These are phyloP conservation scores for Dioscorea alata DNA, from an alignment of 106 monocot species.

Conservation along the genomic window DNA sequence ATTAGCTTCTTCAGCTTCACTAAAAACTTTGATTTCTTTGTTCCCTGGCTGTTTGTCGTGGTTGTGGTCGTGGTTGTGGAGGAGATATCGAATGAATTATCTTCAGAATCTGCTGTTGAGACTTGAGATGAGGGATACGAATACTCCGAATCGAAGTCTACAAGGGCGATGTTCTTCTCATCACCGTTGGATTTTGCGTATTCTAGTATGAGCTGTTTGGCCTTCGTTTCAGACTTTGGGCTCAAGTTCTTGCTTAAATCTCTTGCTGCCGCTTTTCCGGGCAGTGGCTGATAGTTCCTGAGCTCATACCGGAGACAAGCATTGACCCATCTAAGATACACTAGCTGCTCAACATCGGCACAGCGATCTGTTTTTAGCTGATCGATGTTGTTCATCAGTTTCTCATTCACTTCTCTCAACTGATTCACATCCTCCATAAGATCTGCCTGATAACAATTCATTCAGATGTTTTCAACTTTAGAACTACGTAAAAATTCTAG, in stretches of 20 bases:
- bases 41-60: conserved; percentile 11
- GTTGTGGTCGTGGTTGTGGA: conserved; percentile 5
- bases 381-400: conserved; percentile 46
- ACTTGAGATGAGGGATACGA: conserved; percentile 32
- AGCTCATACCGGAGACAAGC: conserved; percentile 82
- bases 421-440: conserved; percentile 28
- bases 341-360: conserved; percentile 62
- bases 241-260: conserved; percentile 59
- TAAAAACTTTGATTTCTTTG: conserved; percentile 48
- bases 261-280: conserved; percentile 37
- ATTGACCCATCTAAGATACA: conserved; percentile 87
- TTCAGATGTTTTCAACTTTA: neutral
- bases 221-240: conserved; percentile 50
- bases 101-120: conserved; percentile 32
- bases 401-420: conserved; percentile 51
- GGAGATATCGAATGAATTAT: conserved; percentile 20
- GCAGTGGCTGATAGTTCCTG: conserved; percentile 35
- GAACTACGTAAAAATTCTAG: neutral
- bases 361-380: conserved; percentile 49
- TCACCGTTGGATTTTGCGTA: conserved; percentile 37
- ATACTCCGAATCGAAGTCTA: conserved; percentile 42
- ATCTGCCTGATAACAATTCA: conserved; percentile 28
- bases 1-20: conserved; percentile 65
- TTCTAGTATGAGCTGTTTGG: conserved; percentile 61
- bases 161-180: conserved; percentile 1